Percentiles rank a stretch among this genome's conserved stretches.
phyloP scores from a whole-genome alignment of 768 basidiomycete genomes.

The Agaricus bisporus region DNA sequence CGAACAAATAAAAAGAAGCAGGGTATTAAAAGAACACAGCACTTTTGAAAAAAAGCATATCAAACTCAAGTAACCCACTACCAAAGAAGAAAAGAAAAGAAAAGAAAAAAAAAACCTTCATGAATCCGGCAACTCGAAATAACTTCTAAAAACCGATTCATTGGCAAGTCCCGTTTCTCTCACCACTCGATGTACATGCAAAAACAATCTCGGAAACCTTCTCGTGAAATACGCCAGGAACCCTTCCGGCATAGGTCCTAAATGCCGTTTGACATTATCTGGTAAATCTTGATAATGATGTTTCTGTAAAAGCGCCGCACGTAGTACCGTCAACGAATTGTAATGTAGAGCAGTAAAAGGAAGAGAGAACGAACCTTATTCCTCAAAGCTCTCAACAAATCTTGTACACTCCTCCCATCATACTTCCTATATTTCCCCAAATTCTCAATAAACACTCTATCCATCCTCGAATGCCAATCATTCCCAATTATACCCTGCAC shows the following conservation, averaged over 20 bases:
- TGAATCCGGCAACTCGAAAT: conserved; percentile 66
- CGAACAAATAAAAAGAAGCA: too few relatives aligned
- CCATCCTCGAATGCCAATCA: conserved; percentile 86
- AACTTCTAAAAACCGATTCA: conserved; percentile 88
- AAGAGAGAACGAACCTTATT: conserved; percentile 69
- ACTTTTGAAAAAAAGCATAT: too few relatives aligned
- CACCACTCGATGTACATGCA: conserved; percentile 88
- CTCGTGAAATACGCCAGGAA: conserved; percentile 91
- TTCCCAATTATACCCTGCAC: conserved; percentile 72
- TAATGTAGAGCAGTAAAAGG: neutral
- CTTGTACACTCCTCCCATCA: conserved; percentile 85
- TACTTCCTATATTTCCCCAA: conserved; percentile 98
- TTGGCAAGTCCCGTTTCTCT: conserved; percentile 60
- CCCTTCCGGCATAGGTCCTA: conserved; percentile 89
- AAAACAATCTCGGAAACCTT: conserved; percentile 85
- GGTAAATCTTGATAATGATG: conserved; percentile 98
- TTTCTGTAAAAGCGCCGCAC: conserved; percentile 50
- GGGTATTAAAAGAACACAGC: too few relatives aligned
- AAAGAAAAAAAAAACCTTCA: conserved; percentile 1
- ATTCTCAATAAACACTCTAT: conserved; percentile 89
- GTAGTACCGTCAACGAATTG: too few relatives aligned
- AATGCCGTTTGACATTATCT: conserved; percentile 79
- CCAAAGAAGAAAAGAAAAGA: neutral
- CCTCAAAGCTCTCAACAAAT: conserved; percentile 84
- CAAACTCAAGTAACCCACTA: neutral